phyloP scores from a whole-genome alignment of 371 early-diverging fungal genomes.

The Capniomyces stellatus region DNA sequence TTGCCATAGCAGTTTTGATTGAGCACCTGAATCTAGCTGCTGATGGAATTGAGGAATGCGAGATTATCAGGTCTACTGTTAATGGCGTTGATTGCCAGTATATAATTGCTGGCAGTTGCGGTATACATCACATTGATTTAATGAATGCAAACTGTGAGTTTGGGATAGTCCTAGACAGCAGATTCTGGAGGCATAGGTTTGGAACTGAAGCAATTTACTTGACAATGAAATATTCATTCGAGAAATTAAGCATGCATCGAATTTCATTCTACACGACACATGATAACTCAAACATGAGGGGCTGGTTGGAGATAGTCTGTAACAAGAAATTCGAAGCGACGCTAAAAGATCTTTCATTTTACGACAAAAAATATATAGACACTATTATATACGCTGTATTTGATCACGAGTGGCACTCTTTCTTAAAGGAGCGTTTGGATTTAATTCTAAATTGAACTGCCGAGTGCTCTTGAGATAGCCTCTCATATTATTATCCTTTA shows the following conservation, averaged over 20 bases:
- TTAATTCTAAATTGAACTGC: no score
- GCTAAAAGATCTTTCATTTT: neutral
- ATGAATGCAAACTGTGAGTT: conserved; percentile 9
- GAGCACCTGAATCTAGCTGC: neutral
- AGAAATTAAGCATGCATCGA: conserved; percentile 12
- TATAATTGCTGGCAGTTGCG: conserved; percentile 17
- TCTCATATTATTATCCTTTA: no score
- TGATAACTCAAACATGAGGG: conserved; percentile 17
- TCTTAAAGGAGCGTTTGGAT: no score
- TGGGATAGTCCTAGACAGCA: conserved; percentile 17
- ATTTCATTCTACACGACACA: conserved; percentile 13
- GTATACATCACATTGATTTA: conserved; percentile 11
- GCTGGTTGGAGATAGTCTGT: conserved; percentile 9
- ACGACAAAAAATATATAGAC: neutral
- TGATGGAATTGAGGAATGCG: neutral
- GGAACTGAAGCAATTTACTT: conserved; percentile 16
- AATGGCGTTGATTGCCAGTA: conserved; percentile 14
- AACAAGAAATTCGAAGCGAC: neutral
- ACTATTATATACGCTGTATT: neutral
- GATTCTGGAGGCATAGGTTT: conserved; percentile 18
- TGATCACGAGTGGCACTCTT: neutral
- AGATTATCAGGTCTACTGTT: neutral
- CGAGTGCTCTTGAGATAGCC: no score
- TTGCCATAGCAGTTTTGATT: neutral
- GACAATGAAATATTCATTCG: conserved; percentile 16